These are phyloP conservation scores for Paulownia fortunei DNA, from an alignment of 257 asterid species.

Conservation along the genomic window DNA sequence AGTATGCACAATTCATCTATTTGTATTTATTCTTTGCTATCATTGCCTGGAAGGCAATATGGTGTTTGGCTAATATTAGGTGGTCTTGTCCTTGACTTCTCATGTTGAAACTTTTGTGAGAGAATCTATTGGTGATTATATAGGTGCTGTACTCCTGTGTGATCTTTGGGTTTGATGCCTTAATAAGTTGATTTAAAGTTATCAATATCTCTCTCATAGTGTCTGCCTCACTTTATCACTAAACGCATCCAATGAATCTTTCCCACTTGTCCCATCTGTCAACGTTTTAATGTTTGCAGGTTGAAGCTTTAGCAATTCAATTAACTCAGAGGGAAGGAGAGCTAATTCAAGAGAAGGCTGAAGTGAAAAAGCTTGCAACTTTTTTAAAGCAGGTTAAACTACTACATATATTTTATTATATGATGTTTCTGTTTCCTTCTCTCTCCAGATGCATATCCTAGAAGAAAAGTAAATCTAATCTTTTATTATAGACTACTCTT, in stretches of 20 bases:
- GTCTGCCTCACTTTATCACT: not conserved
- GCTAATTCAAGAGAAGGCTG: conserved; percentile 87
- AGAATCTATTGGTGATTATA: not conserved
- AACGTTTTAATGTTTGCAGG: conserved; percentile 50
- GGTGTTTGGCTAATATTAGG: not conserved
- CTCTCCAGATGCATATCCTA: not conserved
- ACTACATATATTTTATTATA: not conserved
- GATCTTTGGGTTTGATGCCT: conserved; percentile 5
- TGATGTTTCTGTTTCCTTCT: conserved; percentile 5
- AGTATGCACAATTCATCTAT: not conserved
- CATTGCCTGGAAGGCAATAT: not conserved
- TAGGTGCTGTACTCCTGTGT: not conserved
- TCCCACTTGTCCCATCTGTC: conserved; percentile 24
- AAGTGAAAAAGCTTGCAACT: conserved; percentile 91
- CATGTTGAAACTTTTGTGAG: not conserved
- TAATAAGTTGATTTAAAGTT: conserved; percentile 15
- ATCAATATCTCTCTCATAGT: not conserved
- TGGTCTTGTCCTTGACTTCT: not conserved
- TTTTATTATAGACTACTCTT: not conserved
- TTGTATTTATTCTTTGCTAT: not conserved
- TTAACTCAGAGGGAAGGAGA: conserved; percentile 97
- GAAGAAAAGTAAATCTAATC: not conserved
- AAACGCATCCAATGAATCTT: not conserved
- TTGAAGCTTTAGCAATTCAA: conserved; percentile 87
- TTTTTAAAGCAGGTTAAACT: conserved; percentile 83